Conservation (phyloP, 2,329 filamentous ascomycete genomes). For the Septoria petroselini region DNA sequence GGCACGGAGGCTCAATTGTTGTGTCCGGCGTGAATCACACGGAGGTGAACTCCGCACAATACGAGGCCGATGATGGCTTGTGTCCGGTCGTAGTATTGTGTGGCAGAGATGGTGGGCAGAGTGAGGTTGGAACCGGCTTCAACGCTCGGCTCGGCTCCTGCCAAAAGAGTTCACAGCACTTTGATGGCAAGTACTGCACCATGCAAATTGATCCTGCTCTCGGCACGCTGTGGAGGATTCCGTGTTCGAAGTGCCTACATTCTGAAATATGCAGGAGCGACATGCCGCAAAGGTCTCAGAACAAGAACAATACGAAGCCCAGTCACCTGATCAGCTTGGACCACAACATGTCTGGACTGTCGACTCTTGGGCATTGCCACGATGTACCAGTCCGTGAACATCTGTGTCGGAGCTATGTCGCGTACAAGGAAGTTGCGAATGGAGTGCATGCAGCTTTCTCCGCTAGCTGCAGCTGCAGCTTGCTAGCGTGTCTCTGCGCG, state of each 20-base stretch:
- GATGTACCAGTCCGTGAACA: background rate
- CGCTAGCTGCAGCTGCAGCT: too few relatives aligned
- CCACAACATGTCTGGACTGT: slow-evolving; percentile 2
- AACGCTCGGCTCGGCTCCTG: background rate
- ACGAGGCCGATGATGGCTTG: background rate
- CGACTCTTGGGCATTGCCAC: background rate
- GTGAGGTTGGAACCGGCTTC: slow-evolving; percentile 9
- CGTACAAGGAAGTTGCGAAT: background rate
- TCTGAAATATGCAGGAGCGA: slow-evolving; percentile 13
- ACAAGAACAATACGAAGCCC: slow-evolving; percentile 20
- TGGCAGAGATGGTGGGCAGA: background rate
- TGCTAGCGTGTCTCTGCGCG: background rate
- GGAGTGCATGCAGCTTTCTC: too few relatives aligned
- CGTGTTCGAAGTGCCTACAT: slow-evolving; percentile 9
- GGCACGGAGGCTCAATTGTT: slow-evolving; percentile 18
- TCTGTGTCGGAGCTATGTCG: background rate
- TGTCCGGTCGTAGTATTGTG: background rate
- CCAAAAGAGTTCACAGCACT: background rate
- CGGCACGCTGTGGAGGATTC: background rate
- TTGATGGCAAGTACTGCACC: background rate
- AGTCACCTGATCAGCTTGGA: slow-evolving; percentile 2
- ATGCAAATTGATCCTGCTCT: slow-evolving; percentile 4
- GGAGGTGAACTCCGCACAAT: slow-evolving; percentile 8
- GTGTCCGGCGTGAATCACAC: background rate
- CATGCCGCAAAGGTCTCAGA: slow-evolving; percentile 14